phyloP scores from a whole-genome alignment of 352 stramenopile species.

The Phytophthora hybrid region DNA sequence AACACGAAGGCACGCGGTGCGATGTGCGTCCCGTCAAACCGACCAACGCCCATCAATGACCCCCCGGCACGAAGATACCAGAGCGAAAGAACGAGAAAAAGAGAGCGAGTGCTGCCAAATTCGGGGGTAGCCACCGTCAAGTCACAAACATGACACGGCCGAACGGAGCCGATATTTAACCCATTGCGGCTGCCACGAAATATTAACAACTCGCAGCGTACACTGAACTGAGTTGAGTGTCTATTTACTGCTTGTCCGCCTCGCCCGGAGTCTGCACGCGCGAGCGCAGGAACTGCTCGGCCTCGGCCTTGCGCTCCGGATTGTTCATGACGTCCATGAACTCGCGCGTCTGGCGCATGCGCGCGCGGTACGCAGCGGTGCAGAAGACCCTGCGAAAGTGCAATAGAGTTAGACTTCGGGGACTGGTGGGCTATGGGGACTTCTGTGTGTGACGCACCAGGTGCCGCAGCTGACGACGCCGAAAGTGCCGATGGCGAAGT shows the following conservation, averaged over 20 bases:
- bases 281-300: slow-evolving; percentile 80
- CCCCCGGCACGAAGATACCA: neutral
- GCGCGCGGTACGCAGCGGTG: slow-evolving; percentile 55
- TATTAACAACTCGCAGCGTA: slow-evolving; percentile 41
- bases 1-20: slow-evolving; percentile 5
- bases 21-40: neutral
- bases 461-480: slow-evolving; percentile 55
- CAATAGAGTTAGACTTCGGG: neutral
- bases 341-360: slow-evolving; percentile 67
- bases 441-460: slow-evolving; percentile 44
- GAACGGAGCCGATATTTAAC: slow-evolving; percentile 47
- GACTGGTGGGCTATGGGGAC: neutral
- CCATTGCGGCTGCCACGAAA: slow-evolving; percentile 34
- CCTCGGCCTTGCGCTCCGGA: slow-evolving; percentile 70
- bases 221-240: neutral
- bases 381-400: slow-evolving; percentile 62
- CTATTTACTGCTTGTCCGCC: slow-evolving; percentile 20
- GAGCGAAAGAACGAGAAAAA: neutral
- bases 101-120: slow-evolving; percentile 12
- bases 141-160: slow-evolving; percentile 2
- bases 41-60: neutral
- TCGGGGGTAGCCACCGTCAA: slow-evolving; percentile 13
- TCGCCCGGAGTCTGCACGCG: slow-evolving; percentile 47
- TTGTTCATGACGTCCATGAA: slow-evolving; percentile 91
- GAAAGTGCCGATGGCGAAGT: slow-evolving; percentile 77